These are phyloP conservation scores for Cenchrus purpureus DNA, from an alignment of 176 grass and related monocot genomes.

Conservation along the genomic window DNA sequence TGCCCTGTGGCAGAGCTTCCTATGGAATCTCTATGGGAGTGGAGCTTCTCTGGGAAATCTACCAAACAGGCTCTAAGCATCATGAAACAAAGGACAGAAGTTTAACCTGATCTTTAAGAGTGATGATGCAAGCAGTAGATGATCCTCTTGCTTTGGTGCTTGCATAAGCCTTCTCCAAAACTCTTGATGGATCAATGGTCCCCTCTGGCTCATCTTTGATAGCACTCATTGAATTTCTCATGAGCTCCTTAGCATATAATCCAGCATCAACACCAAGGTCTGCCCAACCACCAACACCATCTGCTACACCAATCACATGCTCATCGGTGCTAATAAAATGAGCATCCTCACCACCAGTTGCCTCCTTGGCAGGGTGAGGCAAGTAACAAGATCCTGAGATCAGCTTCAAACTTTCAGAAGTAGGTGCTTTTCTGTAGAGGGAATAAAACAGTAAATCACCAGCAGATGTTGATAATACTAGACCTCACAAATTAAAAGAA, in stretches of 20 bases:
- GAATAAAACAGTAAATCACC: not conserved
- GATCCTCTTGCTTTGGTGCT: slow-evolving; percentile 88
- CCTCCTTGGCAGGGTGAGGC: slow-evolving; percentile 95
- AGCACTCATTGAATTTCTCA: slow-evolving; percentile 75
- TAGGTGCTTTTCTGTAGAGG: slow-evolving; percentile 54
- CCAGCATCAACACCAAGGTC: slow-evolving; percentile 87
- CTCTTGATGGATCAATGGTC: slow-evolving; percentile 80
- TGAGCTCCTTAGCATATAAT: slow-evolving; percentile 88
- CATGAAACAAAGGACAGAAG: not conserved
- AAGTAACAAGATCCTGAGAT: slow-evolving; percentile 90
- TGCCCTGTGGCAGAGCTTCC: not conserved
- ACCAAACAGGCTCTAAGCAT: not conserved
- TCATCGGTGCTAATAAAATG: slow-evolving; percentile 87
- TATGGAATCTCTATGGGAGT: not conserved
- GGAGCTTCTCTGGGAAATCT: not conserved
- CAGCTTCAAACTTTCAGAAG: slow-evolving; percentile 62
- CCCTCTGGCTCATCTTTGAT: slow-evolving; percentile 81
- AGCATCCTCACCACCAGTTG: slow-evolving; percentile 94
- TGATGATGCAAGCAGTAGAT: slow-evolving; percentile 95
- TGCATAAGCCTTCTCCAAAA: slow-evolving; percentile 88
- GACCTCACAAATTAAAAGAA: not conserved
- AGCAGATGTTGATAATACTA: slow-evolving; percentile 8
- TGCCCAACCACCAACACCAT: slow-evolving; percentile 98
- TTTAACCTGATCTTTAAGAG: slow-evolving; percentile 82
- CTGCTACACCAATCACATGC: slow-evolving; percentile 89